A percentile compares a stretch with the other conserved stretches of the same genome.
Conservation (phyloP, 192 early-diverging fungal genomes). For the Backusella luteola region DNA sequence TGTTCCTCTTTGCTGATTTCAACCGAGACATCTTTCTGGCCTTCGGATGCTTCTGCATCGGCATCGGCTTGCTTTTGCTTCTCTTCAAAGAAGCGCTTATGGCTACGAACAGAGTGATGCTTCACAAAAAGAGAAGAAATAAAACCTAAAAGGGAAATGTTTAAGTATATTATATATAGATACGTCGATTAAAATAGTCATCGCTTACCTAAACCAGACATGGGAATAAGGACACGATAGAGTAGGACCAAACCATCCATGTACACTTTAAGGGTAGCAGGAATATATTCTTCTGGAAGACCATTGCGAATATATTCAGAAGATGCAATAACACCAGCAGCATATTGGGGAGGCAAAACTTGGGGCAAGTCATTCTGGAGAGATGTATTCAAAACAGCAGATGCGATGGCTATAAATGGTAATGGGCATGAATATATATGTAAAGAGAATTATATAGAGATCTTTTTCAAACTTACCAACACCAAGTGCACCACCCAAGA, state of each 20-base stretch:
- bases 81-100: background rate
- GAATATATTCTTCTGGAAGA: background rate
- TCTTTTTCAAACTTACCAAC: conserved; percentile 2
- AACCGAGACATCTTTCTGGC: background rate
- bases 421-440: background rate
- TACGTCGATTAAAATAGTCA: background rate
- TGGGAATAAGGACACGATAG: conserved; percentile 9
- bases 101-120: conserved; percentile 18
- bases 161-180: background rate
- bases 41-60: background rate
- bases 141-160: conserved; percentile 14
- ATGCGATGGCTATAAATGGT: conserved; percentile 7
- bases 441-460: too few relatives aligned
- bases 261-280: background rate
- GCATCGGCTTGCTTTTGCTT: background rate
- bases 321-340: conserved; percentile 1
- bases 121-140: conserved; percentile 20
- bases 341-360: conserved; percentile 1
- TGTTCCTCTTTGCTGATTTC: background rate
- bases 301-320: background rate
- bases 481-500: conserved; percentile 29
- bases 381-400: conserved; percentile 15
- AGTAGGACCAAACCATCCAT: background rate
- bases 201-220: background rate
- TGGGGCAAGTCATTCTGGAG: background rate